These are phyloP conservation scores for Perkinsus marinus DNA, from an alignment of 169 alveolate species.

Conservation along the genomic window DNA sequence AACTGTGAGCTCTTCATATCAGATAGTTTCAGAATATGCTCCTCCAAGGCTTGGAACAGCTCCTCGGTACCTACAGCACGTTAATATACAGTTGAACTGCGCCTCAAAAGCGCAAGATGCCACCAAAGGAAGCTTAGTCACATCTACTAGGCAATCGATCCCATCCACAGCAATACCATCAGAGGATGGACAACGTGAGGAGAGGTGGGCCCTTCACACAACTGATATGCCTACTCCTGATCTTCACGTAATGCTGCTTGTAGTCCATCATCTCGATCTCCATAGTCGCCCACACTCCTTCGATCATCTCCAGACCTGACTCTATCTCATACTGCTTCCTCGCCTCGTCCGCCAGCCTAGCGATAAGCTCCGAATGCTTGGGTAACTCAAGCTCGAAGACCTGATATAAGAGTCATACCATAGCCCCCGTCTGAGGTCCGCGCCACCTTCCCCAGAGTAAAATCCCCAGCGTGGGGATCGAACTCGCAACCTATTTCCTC, in stretches of 20 bases:
- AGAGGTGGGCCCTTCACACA: not conserved
- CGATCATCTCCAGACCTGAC: conserved; percentile 30
- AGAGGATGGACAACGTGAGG: no score
- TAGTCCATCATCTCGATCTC: conserved; percentile 17
- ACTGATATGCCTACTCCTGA: not conserved
- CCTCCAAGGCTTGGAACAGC: conserved; percentile 30
- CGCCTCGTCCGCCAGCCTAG: conserved; percentile 37
- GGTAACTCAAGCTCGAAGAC: conserved; percentile 19
- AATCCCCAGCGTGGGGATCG: conserved; percentile 17
- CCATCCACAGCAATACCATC: no score
- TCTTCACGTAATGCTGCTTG: conserved; percentile 19
- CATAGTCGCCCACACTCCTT: conserved; percentile 16
- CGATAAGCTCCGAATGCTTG: conserved; percentile 15
- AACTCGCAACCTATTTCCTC: conserved; percentile 28
- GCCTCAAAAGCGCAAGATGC: no score
- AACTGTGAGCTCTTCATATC: conserved; percentile 32
- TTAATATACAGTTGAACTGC: no score
- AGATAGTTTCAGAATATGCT: conserved; percentile 36
- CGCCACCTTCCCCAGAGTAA: conserved; percentile 8
- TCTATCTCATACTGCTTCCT: conserved; percentile 42
- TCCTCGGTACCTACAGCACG: conserved; percentile 8
- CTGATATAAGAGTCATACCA: not conserved
- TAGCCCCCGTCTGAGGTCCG: not conserved
- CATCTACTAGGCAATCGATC: no score
- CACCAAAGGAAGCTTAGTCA: no score